A percentile compares a stretch with the other conserved stretches of the same genome.
These are phyloP conservation scores for Globisporangium heterothallicum DNA, from an alignment of 352 stramenopile species.

Conservation along the genomic window DNA sequence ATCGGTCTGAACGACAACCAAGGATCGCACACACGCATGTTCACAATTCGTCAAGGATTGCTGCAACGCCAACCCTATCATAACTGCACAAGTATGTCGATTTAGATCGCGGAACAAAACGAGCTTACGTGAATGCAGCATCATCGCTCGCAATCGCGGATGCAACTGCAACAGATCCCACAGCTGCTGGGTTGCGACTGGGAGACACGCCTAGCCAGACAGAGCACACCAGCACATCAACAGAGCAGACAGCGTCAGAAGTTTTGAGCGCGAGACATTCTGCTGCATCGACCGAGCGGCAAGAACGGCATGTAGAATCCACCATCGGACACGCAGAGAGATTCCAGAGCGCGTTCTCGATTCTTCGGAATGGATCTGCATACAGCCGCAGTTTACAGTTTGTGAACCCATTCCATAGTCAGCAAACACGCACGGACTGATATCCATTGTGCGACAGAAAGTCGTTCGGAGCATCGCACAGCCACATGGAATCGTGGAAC, in stretches of 20 bases:
- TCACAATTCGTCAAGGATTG: neutral
- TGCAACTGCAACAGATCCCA: conserved; percentile 23
- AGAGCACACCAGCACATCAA: too few relatives aligned
- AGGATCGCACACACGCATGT: neutral
- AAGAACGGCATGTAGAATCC: neutral
- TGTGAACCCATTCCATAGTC: too few relatives aligned
- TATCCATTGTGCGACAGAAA: too few relatives aligned
- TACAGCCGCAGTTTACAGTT: too few relatives aligned
- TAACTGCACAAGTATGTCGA: too few relatives aligned
- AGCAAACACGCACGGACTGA: too few relatives aligned
- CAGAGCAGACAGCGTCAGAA: neutral
- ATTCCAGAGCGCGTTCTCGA: conserved; percentile 26
- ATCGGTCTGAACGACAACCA: neutral
- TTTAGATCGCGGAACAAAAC: neutral
- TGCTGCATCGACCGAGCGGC: neutral
- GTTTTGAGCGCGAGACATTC: neutral
- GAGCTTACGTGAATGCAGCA: conserved; percentile 16
- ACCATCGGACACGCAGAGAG: conserved; percentile 5
- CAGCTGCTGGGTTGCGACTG: neutral
- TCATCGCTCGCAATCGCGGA: conserved; percentile 5
- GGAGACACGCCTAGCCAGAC: neutral
- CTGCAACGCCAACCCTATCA: too few relatives aligned
- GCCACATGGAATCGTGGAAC: neutral
- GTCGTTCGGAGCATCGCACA: too few relatives aligned
- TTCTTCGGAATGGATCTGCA: conserved; percentile 19